Percentiles rank a stretch among this genome's conserved stretches.
These are phyloP conservation scores for Fusarium oxysporum DNA, from an alignment of 2,329 filamentous ascomycete genomes.

Conservation along the genomic window DNA sequence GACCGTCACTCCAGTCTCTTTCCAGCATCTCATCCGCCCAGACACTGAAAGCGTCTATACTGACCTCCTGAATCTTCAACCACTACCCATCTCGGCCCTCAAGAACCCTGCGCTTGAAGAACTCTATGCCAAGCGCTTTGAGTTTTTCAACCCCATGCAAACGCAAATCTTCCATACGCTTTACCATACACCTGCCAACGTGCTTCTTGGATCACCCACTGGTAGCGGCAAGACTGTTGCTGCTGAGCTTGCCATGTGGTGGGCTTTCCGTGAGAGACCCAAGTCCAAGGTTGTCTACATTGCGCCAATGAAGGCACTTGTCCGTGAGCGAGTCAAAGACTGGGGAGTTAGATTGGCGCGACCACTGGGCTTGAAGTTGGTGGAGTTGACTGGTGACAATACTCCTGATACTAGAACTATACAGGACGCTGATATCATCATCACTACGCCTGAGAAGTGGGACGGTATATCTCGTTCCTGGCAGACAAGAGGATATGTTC, in stretches of 20 bases:
- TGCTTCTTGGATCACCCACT: conserved; percentile 93
- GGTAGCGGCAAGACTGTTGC: conserved; percentile 98
- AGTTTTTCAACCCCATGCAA: conserved; percentile 99
- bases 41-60: conserved; percentile 99
- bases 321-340: conserved; percentile 95
- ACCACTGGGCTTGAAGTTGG: conserved; percentile 88
- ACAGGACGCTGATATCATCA: conserved; percentile 94
- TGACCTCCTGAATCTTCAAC: conserved; percentile 90
- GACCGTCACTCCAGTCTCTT: conserved; percentile 93
- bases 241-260: conserved; percentile 98
- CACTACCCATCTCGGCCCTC: conserved; percentile 85
- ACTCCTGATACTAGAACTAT: conserved; percentile 97
- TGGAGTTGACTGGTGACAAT: conserved; percentile 96
- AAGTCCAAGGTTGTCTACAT: conserved; percentile 99
- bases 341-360: conserved; percentile 86
- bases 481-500: conserved; percentile 97
- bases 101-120: conserved; percentile 90
- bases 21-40: conserved; percentile 96
- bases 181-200: conserved; percentile 92
- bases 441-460: conserved; percentile 99
- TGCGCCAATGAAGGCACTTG: conserved; percentile 98
- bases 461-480: conserved; percentile 99
- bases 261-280: conserved; percentile 94
- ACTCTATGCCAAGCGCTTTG: conserved; percentile 87
- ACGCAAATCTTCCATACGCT: conserved; percentile 98